Evolutionary conservation across 352 stramenopile genomes (phyloP).

Genomic region (Albugo candida): DNA sequence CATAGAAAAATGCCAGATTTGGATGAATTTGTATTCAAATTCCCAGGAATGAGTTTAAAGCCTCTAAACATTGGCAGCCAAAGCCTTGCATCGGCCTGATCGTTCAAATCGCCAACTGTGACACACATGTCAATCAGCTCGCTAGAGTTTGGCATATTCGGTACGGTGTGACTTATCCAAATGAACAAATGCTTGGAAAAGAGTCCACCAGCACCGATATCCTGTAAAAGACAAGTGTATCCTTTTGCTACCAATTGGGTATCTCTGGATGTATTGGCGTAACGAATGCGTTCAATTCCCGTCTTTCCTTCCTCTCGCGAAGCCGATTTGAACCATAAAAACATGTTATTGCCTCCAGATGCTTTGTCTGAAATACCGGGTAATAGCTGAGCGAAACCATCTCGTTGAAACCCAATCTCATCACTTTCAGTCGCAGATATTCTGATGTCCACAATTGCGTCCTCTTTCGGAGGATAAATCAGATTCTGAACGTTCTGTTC

Average conservation of each 20-base stretch:
- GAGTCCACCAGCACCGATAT: conserved; percentile 31
- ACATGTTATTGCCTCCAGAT: conserved; percentile 15
- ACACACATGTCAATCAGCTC: conserved; percentile 50
- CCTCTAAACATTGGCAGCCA: conserved; percentile 49
- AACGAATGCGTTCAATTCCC: conserved; percentile 45
- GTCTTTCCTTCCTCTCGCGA: conserved; percentile 36
- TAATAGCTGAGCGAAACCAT: conserved; percentile 35
- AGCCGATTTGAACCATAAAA: conserved; percentile 41
- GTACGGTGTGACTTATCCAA: conserved; percentile 34
- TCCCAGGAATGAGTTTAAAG: conserved; percentile 49
- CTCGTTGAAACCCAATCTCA: conserved; percentile 25
- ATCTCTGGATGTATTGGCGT: conserved; percentile 32
- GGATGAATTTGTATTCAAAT: conserved; percentile 40
- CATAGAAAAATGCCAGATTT: conserved; percentile 47
- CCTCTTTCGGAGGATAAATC: conserved; percentile 24
- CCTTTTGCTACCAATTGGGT: conserved; percentile 53
- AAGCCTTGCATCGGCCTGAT: conserved; percentile 36
- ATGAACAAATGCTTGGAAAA: conserved; percentile 68
- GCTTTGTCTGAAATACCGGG: conserved; percentile 32
- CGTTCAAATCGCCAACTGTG: conserved; percentile 36
- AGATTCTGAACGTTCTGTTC: conserved; percentile 27
- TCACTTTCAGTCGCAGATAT: conserved; percentile 40
- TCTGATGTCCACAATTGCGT: conserved; percentile 36
- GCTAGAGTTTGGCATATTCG: conserved; percentile 23
- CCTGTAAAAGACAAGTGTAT: conserved; percentile 54